Conservation (phyloP, 768 basidiomycete species). For the Cystoderma amianthinum region DNA sequence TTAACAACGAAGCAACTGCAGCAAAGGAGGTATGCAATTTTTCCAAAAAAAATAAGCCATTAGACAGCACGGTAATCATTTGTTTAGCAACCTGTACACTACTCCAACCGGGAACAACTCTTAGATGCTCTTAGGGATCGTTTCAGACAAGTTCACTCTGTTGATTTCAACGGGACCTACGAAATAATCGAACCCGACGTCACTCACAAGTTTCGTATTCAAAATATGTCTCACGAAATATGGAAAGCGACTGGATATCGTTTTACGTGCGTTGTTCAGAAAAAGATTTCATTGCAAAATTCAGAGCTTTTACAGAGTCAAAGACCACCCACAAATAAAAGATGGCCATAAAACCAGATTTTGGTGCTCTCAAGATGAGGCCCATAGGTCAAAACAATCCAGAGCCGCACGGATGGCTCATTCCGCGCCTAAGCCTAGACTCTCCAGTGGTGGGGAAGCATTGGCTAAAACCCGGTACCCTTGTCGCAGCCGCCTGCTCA, state of each 20-base stretch:
- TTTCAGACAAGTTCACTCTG: conserved; percentile 24
- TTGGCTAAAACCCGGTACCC: conserved; percentile 35
- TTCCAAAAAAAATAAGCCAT: neutral
- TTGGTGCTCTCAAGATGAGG: conserved; percentile 46
- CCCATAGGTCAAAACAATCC: conserved; percentile 31
- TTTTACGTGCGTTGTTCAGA: conserved; percentile 31
- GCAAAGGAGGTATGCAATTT: conserved; percentile 10
- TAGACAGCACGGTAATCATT: neutral
- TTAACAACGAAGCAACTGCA: conserved; percentile 3
- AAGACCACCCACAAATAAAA: conserved; percentile 40
- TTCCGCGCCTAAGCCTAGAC: conserved; percentile 26
- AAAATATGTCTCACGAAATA: conserved; percentile 33
- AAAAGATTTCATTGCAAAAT: neutral
- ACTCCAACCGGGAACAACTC: conserved; percentile 20
- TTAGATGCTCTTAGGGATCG: conserved; percentile 22
- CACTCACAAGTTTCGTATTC: conserved; percentile 34
- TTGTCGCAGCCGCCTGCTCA: conserved; percentile 37
- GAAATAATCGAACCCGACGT: conserved; percentile 17
- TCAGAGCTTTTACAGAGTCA: conserved; percentile 27
- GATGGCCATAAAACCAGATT: conserved; percentile 43
- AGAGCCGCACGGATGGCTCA: conserved; percentile 17
- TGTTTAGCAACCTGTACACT: conserved; percentile 19
- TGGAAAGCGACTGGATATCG: conserved; percentile 44
- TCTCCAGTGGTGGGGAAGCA: conserved; percentile 26
- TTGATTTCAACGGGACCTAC: conserved; percentile 37